Percentiles rank a stretch among this genome's conserved stretches.
Evolutionary conservation across 2,329 filamentous ascomycete genomes (phyloP).

Genomic region (Claviceps lovelessii): DNA sequence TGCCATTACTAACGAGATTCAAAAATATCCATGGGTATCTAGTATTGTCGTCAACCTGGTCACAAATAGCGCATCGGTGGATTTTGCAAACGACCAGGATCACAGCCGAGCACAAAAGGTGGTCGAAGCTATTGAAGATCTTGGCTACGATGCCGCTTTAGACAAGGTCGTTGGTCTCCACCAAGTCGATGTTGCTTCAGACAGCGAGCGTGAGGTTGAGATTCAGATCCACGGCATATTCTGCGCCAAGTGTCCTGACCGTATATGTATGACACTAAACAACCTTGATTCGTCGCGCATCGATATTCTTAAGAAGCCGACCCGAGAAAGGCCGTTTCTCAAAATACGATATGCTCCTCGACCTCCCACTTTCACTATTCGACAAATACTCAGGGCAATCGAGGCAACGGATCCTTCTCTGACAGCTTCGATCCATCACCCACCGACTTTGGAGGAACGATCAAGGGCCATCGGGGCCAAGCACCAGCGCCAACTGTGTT

Average conservation of each 20-base stretch:
- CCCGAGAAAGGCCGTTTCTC: constrained; percentile 50
- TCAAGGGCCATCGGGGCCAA: constrained; percentile 56
- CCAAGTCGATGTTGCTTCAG: constrained; percentile 22
- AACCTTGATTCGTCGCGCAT: constrained; percentile 36
- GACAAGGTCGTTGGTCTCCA: constrained; percentile 33
- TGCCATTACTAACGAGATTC: constrained; percentile 44
- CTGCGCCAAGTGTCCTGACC: constrained; percentile 54
- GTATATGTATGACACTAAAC: constrained; percentile 39
- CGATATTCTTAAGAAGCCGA: constrained; percentile 39
- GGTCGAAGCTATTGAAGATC: constrained; percentile 38
- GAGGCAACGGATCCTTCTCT: constrained; percentile 52
- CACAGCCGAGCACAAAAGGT: constrained; percentile 19
- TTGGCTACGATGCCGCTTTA: constrained; percentile 52
- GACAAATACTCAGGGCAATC: constrained; percentile 57
- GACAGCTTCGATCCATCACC: constrained; percentile 56
- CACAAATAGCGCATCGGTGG: constrained; percentile 49
- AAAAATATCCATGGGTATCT: constrained; percentile 41
- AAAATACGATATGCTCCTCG: constrained; percentile 56
- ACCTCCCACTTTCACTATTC: constrained; percentile 56
- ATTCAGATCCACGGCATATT: constrained; percentile 59
- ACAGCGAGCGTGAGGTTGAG: constrained; percentile 40
- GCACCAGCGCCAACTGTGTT: constrained; percentile 54
- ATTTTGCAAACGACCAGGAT: constrained; percentile 26
- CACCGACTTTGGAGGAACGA: constrained; percentile 70
- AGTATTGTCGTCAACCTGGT: constrained; percentile 49